phyloP scores from a whole-genome alignment of 2,329 filamentous ascomycete genomes.

The Sclerotinia trifoliorum region DNA sequence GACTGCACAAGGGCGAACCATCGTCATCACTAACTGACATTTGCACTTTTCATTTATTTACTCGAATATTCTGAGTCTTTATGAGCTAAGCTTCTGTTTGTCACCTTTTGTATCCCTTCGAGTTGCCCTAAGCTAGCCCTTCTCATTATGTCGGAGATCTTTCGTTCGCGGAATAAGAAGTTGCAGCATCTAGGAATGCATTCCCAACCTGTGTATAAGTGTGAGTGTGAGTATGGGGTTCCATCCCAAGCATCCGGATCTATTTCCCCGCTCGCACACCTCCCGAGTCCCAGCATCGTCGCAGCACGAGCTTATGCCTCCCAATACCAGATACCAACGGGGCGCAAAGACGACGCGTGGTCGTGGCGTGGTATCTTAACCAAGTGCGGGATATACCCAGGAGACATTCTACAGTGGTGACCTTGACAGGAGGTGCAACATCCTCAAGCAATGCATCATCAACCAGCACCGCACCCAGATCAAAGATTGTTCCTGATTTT shows the following conservation, averaged over 20 bases:
- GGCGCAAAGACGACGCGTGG: slow-evolving; percentile 17
- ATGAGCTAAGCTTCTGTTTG: not conserved
- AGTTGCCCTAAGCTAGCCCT: not conserved
- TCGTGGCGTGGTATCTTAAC: slow-evolving; percentile 28
- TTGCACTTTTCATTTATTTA: not conserved
- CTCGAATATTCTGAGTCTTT: not conserved
- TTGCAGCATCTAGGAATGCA: not conserved
- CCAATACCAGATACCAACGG: slow-evolving; percentile 27
- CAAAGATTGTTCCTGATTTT: not conserved
- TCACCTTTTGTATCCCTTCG: not conserved
- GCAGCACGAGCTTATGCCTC: slow-evolving; percentile 35
- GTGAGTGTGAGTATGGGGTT: not conserved
- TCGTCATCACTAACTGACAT: not conserved
- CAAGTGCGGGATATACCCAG: slow-evolving; percentile 27
- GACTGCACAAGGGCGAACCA: not conserved
- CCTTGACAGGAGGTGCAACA: not conserved
- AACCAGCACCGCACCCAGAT: not conserved
- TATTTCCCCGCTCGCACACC: slow-evolving; percentile 12
- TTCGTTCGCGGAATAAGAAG: not conserved
- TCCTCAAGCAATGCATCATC: not conserved
- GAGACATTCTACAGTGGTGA: slow-evolving; percentile 27
- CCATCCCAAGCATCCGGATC: not conserved
- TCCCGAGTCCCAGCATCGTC: slow-evolving; percentile 34
- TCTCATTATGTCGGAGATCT: not conserved
- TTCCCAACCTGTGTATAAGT: not conserved